Evolutionary conservation across 1,139 yeast genomes (phyloP), one percentile per base, ranked within the genome.

Genomic region (Kurtzmaniella quercitrusa): DNA sequence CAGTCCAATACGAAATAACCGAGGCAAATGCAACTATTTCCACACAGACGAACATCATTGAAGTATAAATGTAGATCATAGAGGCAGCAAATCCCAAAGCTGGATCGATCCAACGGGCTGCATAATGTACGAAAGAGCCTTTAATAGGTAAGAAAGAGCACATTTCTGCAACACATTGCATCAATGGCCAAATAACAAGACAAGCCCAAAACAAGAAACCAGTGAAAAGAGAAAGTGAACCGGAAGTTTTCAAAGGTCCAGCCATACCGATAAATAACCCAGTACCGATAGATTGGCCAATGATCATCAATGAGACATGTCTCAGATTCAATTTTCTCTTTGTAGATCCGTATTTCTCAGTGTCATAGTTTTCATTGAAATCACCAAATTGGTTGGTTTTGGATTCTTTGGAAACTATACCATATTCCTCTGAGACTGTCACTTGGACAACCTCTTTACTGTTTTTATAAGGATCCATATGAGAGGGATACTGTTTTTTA

Each of bases 211-310:
- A 49, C 12, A 65, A 41, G 47, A 68, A 68, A 7, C 70, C 73
- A 3, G 66, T 48, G 44, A 69, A 66, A 38, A 69, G 58, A 11
- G 73, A 60, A 18, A 68, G 56, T n/a, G 71, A 61, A 10, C 75
- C 75, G 8, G 67, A 58, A 2, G 59, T 58, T 44, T 58, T 59
- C 44, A 70, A 59, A 2, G 73, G 73, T 2, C 60, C 45, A 17
- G 65, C 56, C 41, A 68, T 52, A 17, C 74, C 73, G 34, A 70
- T 57, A 51, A 69, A 73, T 39, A 74, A 58, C 41, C 80, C 81
- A 2, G 77, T 68, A 25, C 80, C 79, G 39, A 75, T 72, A 45
- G 73, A 62, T 45, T 75, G 78, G n/a, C 81, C 80, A 41, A 76
- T 69, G 41, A 75, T 71, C 65, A 76, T 71, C 52, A 76, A 64